Base-by-base conservation (phyloP, 108 stramenopile genomes). In the Nitzschia sp. region DNA sequence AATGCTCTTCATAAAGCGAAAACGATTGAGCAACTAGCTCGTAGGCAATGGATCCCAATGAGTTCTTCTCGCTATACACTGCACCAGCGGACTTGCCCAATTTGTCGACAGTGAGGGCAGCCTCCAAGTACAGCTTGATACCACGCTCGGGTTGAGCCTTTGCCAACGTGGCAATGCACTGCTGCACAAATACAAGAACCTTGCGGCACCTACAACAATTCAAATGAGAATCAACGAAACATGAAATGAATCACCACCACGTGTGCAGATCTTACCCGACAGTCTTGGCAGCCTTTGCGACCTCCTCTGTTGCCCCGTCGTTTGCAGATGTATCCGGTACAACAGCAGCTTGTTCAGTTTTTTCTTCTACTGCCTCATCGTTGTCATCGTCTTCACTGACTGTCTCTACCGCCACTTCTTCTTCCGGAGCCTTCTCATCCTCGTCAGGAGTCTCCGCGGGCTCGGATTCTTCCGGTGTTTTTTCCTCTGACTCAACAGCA, bases 21-120 rank as follows among this genome's bases (percentile, higher is more conserved):
- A 95, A 96, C 9, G 97, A 90, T 70, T 97, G 95, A n/a, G 92
- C 74, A 65, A 98, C 63, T 59, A 98, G 92, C 64, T 98, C 97
- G 78, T 98, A 97, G 7, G 95, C 81, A 64, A 99, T 96, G 21
- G 90, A 66, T 14, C 67, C 70, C 72, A 78, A 89, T 70, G 84
- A 22, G 51, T 70, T 74, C 79, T 48, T 15, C 29, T 34, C 29
- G 29, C 29, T 34, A 5, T 34, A 34, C 29, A 3, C 29, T 1
- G 29, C 5, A 42, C 70, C 80, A 54, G 25, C 52, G 2, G 9
- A 62, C 44, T 40, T 41, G n/a, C 41, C 50, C 11, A 65, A 20
- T 2, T 75, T 56, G 67, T 96, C 96, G n/a, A 97, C 95, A 37
- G 84, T 81, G 14, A 86, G 56, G 8, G 99, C 96, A 46, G 87